Percentiles rank a stretch among this genome's conserved stretches.
Conservation (phyloP, 768 basidiomycete species). For the Phanerodontia chrysosporium region DNA sequence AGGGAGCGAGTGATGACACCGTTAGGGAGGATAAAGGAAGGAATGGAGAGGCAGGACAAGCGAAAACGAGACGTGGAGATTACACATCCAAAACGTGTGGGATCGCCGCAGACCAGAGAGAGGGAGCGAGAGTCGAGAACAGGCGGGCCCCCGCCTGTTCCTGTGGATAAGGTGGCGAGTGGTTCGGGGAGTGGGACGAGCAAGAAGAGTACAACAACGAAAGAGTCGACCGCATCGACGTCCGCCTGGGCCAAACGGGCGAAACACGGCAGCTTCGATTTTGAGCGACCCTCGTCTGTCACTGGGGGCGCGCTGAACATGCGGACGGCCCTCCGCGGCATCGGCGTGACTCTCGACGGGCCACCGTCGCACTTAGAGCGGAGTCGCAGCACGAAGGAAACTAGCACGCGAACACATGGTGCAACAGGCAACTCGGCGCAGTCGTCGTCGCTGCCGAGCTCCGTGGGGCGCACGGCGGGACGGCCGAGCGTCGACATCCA, state of each 20-base stretch:
- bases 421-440: not conserved
- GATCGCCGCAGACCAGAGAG: constrained; percentile 20
- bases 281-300: constrained; percentile 55
- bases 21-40: constrained; percentile 16
- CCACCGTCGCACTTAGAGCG: constrained; percentile 15
- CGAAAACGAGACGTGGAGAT: constrained; percentile 17
- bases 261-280: constrained; percentile 74
- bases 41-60: constrained; percentile 24
- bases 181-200: constrained; percentile 20
- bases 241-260: constrained; percentile 28
- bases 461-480: constrained; percentile 1
- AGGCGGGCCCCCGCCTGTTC: constrained; percentile 11
- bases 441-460: constrained; percentile 7
- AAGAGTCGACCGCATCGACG: constrained; percentile 8
- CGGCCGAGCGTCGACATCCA: constrained; percentile 4
- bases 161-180: constrained; percentile 27
- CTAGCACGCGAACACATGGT: not conserved
- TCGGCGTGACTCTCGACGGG: constrained; percentile 14
- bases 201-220: constrained; percentile 17
- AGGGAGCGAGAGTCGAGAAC: constrained; percentile 18
- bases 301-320: constrained; percentile 13
- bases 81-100: constrained; percentile 21
- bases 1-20: constrained; percentile 13
- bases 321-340: constrained; percentile 17
- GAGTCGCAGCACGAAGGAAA: constrained; percentile 17